A percentile compares a stretch with the other conserved stretches of the same genome.
These are phyloP conservation scores for Podaxis pistillaris DNA, from an alignment of 768 basidiomycete species.

Conservation along the genomic window DNA sequence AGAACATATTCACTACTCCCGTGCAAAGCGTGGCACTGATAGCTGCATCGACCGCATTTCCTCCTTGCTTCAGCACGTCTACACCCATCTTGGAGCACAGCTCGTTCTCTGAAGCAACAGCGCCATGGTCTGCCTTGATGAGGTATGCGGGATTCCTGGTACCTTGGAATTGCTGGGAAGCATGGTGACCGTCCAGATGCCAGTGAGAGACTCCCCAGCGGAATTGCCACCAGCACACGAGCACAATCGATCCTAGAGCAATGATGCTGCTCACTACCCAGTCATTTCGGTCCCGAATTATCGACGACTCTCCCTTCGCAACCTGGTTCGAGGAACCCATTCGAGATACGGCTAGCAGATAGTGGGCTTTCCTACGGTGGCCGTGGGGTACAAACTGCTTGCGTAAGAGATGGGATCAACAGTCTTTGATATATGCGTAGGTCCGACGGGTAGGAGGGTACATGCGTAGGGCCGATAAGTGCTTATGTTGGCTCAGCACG, in stretches of 20 bases:
- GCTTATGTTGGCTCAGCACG: not conserved
- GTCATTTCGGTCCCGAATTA: not conserved
- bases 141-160: constrained; percentile 43
- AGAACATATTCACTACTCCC: constrained; percentile 89
- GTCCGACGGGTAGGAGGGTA: too few species aligned
- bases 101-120: constrained; percentile 87
- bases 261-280: not conserved
- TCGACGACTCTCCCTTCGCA: not conserved
- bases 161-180: not conserved
- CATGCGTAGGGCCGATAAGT: not conserved
- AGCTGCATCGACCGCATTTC: constrained; percentile 89
- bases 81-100: constrained; percentile 87
- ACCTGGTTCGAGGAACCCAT: not conserved
- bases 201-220: not conserved
- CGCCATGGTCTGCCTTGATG: constrained; percentile 66
- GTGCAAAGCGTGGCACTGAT: constrained; percentile 77
- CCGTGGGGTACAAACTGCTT: too few species aligned
- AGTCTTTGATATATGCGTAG: too few species aligned
- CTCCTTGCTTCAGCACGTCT: constrained; percentile 71
- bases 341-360: not conserved
- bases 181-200: not conserved
- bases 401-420: too few species aligned
- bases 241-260: not conserved
- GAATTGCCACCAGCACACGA: constrained; percentile 2
- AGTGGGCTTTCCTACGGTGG: not conserved